These are phyloP conservation scores for Fusarium falciforme DNA, from an alignment of 2,329 filamentous ascomycete species.

Conservation along the genomic window DNA sequence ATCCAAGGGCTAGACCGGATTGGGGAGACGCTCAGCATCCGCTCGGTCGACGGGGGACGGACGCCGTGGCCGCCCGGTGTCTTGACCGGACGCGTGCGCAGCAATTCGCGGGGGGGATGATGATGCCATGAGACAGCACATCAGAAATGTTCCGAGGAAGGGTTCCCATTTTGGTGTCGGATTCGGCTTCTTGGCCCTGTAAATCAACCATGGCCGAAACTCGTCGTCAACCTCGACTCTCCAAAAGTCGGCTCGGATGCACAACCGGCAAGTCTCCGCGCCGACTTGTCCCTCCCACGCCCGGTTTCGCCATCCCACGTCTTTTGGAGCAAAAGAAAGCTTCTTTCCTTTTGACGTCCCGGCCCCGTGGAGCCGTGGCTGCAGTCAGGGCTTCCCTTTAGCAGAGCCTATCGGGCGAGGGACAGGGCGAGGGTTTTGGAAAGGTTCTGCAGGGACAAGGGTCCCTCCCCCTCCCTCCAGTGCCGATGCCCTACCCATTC, in stretches of 20 bases:
- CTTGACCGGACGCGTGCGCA: conserved; percentile 2
- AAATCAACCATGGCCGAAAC: neutral
- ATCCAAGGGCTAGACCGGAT: conserved; percentile 7
- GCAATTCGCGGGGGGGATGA: neutral
- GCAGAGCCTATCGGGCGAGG: conserved; percentile 38
- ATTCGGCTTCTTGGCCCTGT: neutral
- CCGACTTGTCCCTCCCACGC: neutral
- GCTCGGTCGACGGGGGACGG: conserved; percentile 40
- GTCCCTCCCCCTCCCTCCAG: conserved; percentile 10
- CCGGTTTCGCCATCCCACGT: neutral
- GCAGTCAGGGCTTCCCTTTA: conserved; percentile 14
- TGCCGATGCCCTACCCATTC: conserved; percentile 29
- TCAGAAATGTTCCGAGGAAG: neutral
- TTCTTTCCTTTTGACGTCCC: conserved; percentile 7
- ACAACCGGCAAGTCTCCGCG: conserved; percentile 38
- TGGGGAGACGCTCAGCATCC: conserved; percentile 18
- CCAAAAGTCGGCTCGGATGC: conserved; percentile 1
- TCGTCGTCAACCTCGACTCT: neutral
- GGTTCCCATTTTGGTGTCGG: neutral
- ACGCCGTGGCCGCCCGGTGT: conserved; percentile 19
- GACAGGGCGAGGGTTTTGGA: conserved; percentile 3
- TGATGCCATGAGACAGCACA: neutral
- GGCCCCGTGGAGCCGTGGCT: conserved; percentile 16
- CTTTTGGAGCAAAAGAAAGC: neutral
- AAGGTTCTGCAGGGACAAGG: conserved; percentile 28